These are phyloP conservation scores for Cyathus striatus DNA, from an alignment of 768 basidiomycete genomes.

Conservation along the genomic window DNA sequence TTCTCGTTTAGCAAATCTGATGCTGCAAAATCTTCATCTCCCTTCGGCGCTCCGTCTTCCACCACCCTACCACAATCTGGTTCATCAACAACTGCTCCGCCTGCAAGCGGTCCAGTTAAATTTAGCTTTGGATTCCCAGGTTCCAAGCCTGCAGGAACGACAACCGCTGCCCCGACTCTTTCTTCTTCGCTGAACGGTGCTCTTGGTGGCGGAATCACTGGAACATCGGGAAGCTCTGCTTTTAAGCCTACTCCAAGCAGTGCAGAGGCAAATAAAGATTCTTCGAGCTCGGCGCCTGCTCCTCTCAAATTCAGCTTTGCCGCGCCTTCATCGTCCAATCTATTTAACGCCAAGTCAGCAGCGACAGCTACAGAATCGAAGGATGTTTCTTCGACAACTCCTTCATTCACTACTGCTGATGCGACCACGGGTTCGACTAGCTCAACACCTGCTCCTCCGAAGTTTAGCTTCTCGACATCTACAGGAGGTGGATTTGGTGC, in stretches of 20 bases:
- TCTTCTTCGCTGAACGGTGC: constrained; percentile 12
- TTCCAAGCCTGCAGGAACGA: constrained; percentile 1
- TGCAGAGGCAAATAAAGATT: neutral
- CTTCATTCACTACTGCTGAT: no score
- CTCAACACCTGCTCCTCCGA: no score
- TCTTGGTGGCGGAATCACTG: constrained; percentile 8
- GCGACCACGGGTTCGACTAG: no score
- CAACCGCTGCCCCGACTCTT: constrained; percentile 1
- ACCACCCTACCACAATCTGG: constrained; percentile 5
- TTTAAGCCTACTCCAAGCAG: no score
- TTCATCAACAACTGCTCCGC: constrained; percentile 9
- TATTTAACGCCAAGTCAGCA: no score
- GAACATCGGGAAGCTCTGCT: neutral
- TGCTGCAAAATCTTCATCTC: constrained; percentile 3
- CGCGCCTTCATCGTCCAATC: constrained; percentile 2
- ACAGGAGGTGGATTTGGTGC: no score
- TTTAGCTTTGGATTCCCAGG: constrained; percentile 10
- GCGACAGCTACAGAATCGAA: no score
- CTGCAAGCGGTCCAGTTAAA: constrained; percentile 5
- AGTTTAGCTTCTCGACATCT: no score
- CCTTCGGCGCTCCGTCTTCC: neutral
- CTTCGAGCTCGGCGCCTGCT: constrained; percentile 16
- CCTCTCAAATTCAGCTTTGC: constrained; percentile 35
- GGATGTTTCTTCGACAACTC: no score
- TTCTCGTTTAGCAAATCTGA: neutral